These are phyloP conservation scores for Parasitella parasitica DNA, from an alignment of 371 early-diverging fungal species.

Conservation along the genomic window DNA sequence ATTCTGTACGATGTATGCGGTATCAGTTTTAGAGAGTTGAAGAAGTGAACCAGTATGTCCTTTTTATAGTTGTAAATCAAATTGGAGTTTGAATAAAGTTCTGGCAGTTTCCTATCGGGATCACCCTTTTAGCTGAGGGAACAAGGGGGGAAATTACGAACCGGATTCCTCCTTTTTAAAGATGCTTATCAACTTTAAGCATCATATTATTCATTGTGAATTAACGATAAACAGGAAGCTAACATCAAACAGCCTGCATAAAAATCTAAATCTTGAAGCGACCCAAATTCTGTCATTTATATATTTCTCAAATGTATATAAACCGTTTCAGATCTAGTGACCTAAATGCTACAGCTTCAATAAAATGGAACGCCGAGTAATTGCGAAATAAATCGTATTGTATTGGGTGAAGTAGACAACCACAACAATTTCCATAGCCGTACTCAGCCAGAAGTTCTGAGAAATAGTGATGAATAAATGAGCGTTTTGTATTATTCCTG, in stretches of 20 bases:
- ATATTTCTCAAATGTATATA: too few species aligned
- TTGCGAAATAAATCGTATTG: too few species aligned
- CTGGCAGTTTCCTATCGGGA: slow-evolving; percentile 16
- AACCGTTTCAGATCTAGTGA: too few species aligned
- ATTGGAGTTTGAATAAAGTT: slow-evolving; percentile 4
- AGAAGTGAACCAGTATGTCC: background rate
- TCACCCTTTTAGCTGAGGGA: background rate
- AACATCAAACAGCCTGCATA: background rate
- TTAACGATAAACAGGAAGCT: background rate
- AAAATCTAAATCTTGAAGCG: too few species aligned
- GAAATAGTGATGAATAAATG: too few species aligned
- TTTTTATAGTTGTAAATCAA: background rate
- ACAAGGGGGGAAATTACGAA: background rate
- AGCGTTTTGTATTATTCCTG: too few species aligned
- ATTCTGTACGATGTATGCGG: background rate
- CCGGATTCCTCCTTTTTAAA: background rate
- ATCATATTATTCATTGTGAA: background rate
- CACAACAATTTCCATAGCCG: too few species aligned
- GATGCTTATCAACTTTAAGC: background rate
- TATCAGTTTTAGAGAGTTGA: background rate
- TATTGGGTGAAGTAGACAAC: too few species aligned
- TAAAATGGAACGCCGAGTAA: too few species aligned
- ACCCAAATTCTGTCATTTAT: too few species aligned
- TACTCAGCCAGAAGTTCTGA: too few species aligned
- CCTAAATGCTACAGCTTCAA: too few species aligned